Conservation (phyloP, 768 basidiomycete genomes). For the Russula sp. region DNA sequence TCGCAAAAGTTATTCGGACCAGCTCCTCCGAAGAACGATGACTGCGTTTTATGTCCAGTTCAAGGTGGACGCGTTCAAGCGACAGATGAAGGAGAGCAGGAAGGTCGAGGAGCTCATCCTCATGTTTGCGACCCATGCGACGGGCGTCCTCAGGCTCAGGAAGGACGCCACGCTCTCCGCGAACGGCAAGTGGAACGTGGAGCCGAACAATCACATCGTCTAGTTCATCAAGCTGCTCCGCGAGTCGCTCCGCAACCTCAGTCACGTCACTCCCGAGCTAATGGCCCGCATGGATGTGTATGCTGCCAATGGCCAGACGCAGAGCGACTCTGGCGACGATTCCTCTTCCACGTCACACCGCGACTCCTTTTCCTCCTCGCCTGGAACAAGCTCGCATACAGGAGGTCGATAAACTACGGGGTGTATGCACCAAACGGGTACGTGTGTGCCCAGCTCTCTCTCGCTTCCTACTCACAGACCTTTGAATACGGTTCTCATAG, state of each 20-base stretch:
- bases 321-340: conserved; percentile 63
- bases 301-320: conserved; percentile 50
- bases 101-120: conserved; percentile 97
- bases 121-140: conserved; percentile 91
- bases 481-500: too few relatives aligned
- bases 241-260: conserved; percentile 60
- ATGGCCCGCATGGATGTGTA: conserved; percentile 79
- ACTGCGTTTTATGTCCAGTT: conserved; percentile 91
- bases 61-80: conserved; percentile 76
- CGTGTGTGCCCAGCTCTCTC: too few relatives aligned
- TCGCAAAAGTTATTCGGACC: conserved; percentile 71
- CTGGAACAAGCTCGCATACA: conserved; percentile 42
- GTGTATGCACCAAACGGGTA: too few relatives aligned
- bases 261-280: conserved; percentile 80
- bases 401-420: too few relatives aligned
- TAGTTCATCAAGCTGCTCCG: too few relatives aligned
- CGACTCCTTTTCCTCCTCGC: conserved; percentile 40
- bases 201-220: conserved; percentile 88
- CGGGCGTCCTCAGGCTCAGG: conserved; percentile 58
- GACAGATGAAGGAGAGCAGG: conserved; percentile 91
- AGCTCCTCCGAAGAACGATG: conserved; percentile 82
- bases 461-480: too few relatives aligned
- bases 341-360: conserved; percentile 54
- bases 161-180: conserved; percentile 80
- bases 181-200: conserved; percentile 82